Evolutionary conservation across 352 stramenopile species (phyloP), one percentile per base, ranked within the genome.

Genomic region (Phytophthora kernoviae): DNA sequence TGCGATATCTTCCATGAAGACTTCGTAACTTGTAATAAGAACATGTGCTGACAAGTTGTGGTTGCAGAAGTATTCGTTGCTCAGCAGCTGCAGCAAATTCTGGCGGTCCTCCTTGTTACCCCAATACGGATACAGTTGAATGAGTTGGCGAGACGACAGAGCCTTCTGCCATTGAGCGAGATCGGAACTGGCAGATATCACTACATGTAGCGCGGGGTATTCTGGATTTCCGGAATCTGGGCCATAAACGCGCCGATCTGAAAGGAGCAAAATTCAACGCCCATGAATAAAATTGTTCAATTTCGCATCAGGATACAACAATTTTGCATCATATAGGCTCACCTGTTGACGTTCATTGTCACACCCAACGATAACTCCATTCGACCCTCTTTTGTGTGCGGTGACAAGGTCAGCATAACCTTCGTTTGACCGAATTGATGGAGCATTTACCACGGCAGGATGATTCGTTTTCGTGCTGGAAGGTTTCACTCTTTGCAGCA

Each of bases 41-140:
- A 91, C 77, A 44, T 87, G 76, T 0, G 68, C 58, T 50, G 51
- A 49, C 36, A 67, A 8, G 4, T 63, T 65, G n/a, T 60, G 54
- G 10, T 40, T 51, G 27, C 54, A 72, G 14, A 78, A 69, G 20
- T 69, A 79, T 37, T 73, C 62, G 27, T 76, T 70, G 45, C 54
- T 70, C 41, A 87, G 52, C 26, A 72, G 53, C 26, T 68, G 44
- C n/a, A 82, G 61, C 0, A 82, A 34, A 14, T 72, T 65, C 51
- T 64, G 45, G 0, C 80, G 77, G 45, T 89, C 77, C 33, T 60
- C 41, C 22, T 58, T 60, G 22, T 63, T 62, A 34, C 79, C 81
- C 77, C 79, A 91, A 50, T 84, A 91, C 14, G 77, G 65, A 61
- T 84, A 78, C 14, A 83, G 49, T 4, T 66, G 49, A 24, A 84